Base-by-base conservation (phyloP, 345 rosid species). In the Mangifera indica region DNA sequence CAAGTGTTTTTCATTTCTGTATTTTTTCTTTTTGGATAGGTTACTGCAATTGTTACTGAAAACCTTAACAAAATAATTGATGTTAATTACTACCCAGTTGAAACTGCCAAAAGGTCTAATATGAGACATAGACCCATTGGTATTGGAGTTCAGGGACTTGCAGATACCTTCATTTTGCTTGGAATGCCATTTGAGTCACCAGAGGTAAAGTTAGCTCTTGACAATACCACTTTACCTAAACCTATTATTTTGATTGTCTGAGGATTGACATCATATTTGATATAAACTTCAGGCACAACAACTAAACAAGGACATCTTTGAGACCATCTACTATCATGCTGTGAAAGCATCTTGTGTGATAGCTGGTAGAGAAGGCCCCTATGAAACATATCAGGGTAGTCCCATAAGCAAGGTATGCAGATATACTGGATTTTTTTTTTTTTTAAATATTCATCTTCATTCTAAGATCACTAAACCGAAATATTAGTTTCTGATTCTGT, bases 141-240 rank as follows among this genome's bases (percentile, higher is more conserved):
- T 52, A 90, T 92, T 75, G 97, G 97, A 49, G 92, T 94, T 34
- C 95, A 92, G 79, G 97, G 98, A 73, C 97, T 94, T 77, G 98
- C 98, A 14, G 96, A 93, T 76, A 79, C 96, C 10, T 91, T 93
- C 78, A 93, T 91, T 65, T 86, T 90, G 60, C 94, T 94, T 34
- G 97, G 97, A 55, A 87, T 90, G 97, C 83, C 97, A 52, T 92
- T 92, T 82, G 98, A 92, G 74, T 92, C 98, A 0, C 85, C 76
- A 1, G 95, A 91, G 96, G 98, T 90, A 80, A 63, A 32, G 63
- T 76, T 70, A 10, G 57, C 73, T 55, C 29, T 45, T 29, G 15
- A 12, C 21, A 0, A 0, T 4, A 7, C 14, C 11, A 5, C 24
- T 67, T 57, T 20, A n/a, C 37, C 71, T 72, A 17, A 25, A 12